A percentile compares a stretch with the other conserved stretches of the same genome.
Evolutionary conservation across 1,284 basidiomycete genomes (phyloP).

Genomic region (Cystodermella granulosa): DNA sequence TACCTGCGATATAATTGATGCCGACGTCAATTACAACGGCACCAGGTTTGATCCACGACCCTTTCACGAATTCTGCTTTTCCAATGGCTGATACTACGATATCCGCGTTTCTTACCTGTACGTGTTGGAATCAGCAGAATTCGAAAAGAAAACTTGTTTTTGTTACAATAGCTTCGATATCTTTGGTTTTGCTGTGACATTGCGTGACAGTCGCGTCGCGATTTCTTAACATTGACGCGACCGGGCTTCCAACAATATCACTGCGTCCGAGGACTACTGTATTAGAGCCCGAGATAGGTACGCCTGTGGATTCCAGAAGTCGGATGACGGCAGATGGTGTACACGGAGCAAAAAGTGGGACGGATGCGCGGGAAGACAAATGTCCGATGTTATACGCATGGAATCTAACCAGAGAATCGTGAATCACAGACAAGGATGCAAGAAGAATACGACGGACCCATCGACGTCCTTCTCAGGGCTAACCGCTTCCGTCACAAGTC

Average conservation of each 20-base stretch:
- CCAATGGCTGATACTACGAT: slow-evolving; percentile 94
- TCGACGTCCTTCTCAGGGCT: slow-evolving; percentile 95
- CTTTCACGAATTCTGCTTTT: slow-evolving; percentile 84
- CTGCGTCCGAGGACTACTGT: slow-evolving; percentile 94
- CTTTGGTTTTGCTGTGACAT: slow-evolving; percentile 87
- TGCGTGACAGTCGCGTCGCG: slow-evolving; percentile 96
- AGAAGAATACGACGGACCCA: slow-evolving; percentile 53
- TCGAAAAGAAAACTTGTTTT: slow-evolving; percentile 5
- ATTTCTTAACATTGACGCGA: slow-evolving; percentile 84
- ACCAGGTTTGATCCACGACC: slow-evolving; percentile 93
- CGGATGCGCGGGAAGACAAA: slow-evolving; percentile 84
- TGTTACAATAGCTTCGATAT: slow-evolving; percentile 73
- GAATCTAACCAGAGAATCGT: slow-evolving; percentile 55
- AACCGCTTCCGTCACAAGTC: slow-evolving; percentile 90
- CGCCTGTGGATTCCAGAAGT: slow-evolving; percentile 81
- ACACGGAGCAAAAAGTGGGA: slow-evolving; percentile 90
- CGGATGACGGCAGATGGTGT: slow-evolving; percentile 92
- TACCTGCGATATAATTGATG: slow-evolving; percentile 92
- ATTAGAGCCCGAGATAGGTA: slow-evolving; percentile 70
- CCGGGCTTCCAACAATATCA: slow-evolving; percentile 97
- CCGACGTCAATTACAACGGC: slow-evolving; percentile 95
- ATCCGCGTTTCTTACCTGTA: slow-evolving; percentile 78
- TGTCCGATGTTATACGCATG: slow-evolving; percentile 99
- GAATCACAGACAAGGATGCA: slow-evolving; percentile 10
- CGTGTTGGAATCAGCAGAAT: slow-evolving; percentile 6